These are phyloP conservation scores for Syzygium malaccense DNA, from an alignment of 441 rosid species.

Conservation along the genomic window DNA sequence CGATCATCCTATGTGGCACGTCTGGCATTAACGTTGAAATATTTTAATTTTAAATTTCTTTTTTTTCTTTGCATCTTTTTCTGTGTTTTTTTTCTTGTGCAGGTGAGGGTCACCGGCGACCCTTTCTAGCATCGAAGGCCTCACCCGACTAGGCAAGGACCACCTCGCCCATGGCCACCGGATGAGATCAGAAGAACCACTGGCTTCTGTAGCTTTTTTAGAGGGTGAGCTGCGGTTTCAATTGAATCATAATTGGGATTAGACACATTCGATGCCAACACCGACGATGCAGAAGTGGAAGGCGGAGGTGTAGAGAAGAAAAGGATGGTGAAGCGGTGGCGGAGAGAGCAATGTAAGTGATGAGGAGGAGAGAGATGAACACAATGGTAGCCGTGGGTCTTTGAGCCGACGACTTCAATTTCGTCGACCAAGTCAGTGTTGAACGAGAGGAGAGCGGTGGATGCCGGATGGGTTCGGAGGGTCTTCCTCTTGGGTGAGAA, in stretches of 20 bases:
- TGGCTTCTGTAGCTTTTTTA: conserved; percentile 48
- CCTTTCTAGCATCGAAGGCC: too few relatives aligned
- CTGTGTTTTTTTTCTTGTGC: too few relatives aligned
- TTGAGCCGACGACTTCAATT: background rate
- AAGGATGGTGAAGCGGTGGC: conserved; percentile 63
- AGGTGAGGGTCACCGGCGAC: too few relatives aligned
- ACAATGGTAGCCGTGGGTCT: conserved; percentile 26
- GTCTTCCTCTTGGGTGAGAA: conserved; percentile 31
- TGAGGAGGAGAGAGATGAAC: conserved; percentile 45
- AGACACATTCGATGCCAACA: background rate
- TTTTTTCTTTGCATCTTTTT: too few relatives aligned
- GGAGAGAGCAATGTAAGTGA: conserved; percentile 55
- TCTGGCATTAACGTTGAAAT: too few relatives aligned
- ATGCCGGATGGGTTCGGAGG: conserved; percentile 15
- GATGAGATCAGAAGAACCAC: conserved; percentile 73
- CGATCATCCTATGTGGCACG: too few relatives aligned
- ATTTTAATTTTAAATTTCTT: too few relatives aligned
- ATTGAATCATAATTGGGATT: background rate
- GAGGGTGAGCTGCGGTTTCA: conserved; percentile 34
- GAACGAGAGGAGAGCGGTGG: conserved; percentile 38
- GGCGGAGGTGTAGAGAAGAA: conserved; percentile 37
- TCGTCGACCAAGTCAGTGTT: conserved; percentile 22
- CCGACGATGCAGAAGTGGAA: conserved; percentile 6
- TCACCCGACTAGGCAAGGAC: too few relatives aligned
- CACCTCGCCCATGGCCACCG: conserved; percentile 28